Percentiles rank a stretch among this genome's conserved stretches.
phyloP scores from a whole-genome alignment of 306 rosid genomes.

The barrel medic (Medicago truncatula) region DNA sequence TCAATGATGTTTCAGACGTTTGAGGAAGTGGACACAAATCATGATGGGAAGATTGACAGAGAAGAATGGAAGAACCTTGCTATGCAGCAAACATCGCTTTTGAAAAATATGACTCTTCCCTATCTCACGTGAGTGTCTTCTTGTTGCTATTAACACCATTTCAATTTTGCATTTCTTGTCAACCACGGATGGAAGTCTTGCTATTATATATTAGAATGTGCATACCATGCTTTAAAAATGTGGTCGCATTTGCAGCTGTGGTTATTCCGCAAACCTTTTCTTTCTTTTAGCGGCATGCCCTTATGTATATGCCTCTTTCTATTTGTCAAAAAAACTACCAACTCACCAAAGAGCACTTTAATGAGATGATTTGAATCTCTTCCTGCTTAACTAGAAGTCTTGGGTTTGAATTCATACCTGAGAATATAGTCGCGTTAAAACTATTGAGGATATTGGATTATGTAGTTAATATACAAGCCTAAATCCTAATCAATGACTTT shows the following conservation, averaged over 20 bases:
- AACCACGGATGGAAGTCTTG: conserved; percentile 9
- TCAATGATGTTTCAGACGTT: conserved; percentile 59
- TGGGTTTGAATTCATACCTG: not conserved
- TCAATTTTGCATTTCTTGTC: conserved; percentile 24
- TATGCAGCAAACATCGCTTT: conserved; percentile 75
- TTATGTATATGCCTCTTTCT: too few relatives aligned
- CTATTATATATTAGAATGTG: not conserved
- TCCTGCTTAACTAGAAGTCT: too few relatives aligned
- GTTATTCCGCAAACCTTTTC: not conserved
- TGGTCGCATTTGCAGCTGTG: not conserved
- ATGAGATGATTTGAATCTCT: too few relatives aligned
- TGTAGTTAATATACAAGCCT: not conserved
- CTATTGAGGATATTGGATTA: not conserved
- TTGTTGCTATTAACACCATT: not conserved
- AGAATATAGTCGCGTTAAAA: not conserved
- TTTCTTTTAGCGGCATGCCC: not conserved
- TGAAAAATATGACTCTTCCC: conserved; percentile 87
- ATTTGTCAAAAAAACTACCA: too few relatives aligned
- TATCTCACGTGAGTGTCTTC: conserved; percentile 70
- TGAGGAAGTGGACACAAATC: conserved; percentile 89
- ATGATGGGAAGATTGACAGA: conserved; percentile 86
- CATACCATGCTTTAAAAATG: not conserved
- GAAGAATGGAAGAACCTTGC: conserved; percentile 91
- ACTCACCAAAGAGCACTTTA: too few relatives aligned
- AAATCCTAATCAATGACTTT: not conserved